These are phyloP conservation scores for Phaeosphaeria sp. DNA, from an alignment of 2,329 filamentous ascomycete genomes.

Conservation along the genomic window DNA sequence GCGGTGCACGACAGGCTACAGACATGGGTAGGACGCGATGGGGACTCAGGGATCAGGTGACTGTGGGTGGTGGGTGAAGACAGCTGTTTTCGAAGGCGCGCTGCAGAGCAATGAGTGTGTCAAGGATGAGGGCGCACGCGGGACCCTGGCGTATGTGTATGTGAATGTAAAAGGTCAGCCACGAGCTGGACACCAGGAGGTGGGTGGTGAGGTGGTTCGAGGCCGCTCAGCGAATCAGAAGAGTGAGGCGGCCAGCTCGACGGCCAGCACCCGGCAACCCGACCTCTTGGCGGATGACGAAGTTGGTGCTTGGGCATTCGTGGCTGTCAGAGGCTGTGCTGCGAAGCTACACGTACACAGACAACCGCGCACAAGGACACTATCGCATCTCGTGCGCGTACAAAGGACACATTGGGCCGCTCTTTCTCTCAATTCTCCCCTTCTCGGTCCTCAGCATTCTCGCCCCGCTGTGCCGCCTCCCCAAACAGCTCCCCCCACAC, in stretches of 20 bases:
- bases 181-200: not conserved
- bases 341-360: conserved; percentile 14
- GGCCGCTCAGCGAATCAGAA: conserved; percentile 5
- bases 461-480: conserved; percentile 1
- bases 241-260: conserved; percentile 4
- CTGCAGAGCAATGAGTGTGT: not conserved
- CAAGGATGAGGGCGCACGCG: not conserved
- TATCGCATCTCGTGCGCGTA: conserved; percentile 6
- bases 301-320: conserved; percentile 2
- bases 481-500: conserved; percentile 16
- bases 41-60: conserved; percentile 11
- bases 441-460: conserved; percentile 2
- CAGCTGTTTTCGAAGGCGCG: not conserved
- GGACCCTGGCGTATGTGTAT: not conserved
- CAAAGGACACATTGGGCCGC: not conserved
- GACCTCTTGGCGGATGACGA: conserved; percentile 7
- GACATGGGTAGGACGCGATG: conserved; percentile 30
- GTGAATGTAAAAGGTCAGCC: not conserved
- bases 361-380: conserved; percentile 13
- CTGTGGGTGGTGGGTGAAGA: conserved; percentile 5
- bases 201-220: conserved; percentile 5
- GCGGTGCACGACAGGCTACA: conserved; percentile 29
- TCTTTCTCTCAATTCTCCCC: conserved; percentile 6
- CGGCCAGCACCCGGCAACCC: not conserved
- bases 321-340: conserved; percentile 13